Percentiles rank a stretch among this genome's conserved stretches.
These are phyloP conservation scores for Exidia glandulosa DNA, from an alignment of 768 basidiomycete species.

Conservation along the genomic window DNA sequence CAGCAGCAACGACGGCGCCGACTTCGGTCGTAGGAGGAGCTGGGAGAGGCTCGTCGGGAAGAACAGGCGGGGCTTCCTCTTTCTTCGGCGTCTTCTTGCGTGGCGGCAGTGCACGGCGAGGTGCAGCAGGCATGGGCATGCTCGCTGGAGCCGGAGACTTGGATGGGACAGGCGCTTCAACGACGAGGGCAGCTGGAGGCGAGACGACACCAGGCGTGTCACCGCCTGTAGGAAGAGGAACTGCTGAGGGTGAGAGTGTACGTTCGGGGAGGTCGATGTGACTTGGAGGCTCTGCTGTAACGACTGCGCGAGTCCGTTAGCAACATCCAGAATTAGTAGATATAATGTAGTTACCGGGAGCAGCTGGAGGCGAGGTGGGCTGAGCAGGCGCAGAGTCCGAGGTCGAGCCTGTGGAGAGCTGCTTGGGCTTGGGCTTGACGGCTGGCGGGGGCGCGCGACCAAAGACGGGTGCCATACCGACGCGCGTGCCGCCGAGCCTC, in stretches of 20 bases:
- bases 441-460: slow-evolving; percentile 39
- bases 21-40: slow-evolving; percentile 9
- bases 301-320: no score
- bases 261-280: not conserved
- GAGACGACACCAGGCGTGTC: not conserved
- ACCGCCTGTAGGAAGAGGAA: not conserved
- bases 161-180: no score
- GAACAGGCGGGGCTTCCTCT: not conserved
- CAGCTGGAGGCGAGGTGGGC: not conserved
- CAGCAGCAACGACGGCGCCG: slow-evolving; percentile 8
- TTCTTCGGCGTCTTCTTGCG: slow-evolving; percentile 10
- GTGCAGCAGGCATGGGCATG: slow-evolving; percentile 68
- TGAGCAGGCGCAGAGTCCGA: not conserved
- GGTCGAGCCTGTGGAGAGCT: slow-evolving; percentile 4
- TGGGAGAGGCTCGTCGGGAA: no score
- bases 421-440: slow-evolving; percentile 11
- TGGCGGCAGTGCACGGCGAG: slow-evolving; percentile 42
- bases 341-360: not conserved
- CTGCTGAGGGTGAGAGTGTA: not conserved
- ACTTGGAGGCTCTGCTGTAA: not conserved
- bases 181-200: no score
- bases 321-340: no score
- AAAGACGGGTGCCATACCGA: slow-evolving; percentile 72
- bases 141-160: slow-evolving; percentile 7
- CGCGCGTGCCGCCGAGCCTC: slow-evolving; percentile 71